Evolutionary conservation across 768 basidiomycete genomes (phyloP), one percentile per base, ranked within the genome.

Genomic region (Lentinula lateritia): DNA sequence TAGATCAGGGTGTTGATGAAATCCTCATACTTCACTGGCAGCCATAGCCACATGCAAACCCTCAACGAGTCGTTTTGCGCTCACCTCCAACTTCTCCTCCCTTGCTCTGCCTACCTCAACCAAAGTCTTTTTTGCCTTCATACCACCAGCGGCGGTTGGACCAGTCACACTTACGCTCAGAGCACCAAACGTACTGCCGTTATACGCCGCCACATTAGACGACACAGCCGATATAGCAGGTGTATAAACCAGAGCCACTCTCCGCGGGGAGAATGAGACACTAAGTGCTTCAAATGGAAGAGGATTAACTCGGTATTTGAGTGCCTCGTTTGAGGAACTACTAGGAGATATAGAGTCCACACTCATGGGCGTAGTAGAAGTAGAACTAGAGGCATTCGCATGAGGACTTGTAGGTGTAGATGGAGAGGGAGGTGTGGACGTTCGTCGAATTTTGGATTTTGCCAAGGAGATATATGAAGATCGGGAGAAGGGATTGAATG

Each of bases 11-110:
- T 23, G n/a, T 23, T 28, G 28, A 9, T 48, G 6, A 8, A n/a
- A 48, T 15, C 50, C 15, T 54, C 18, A 54, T 18, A 50, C 48
- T 7, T 28, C 18, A 2, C 59, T 48, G n/a, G 48, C 46, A 43
- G 13, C 23, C 68, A 85, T 63, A 78, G 80, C 81, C 7, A 64
- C 69, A 64, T 68, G 74, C 42, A 90, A 70, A 65, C 81, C 79
- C 56, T 64, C 71, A 1, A 83, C 81, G 34, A 90, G 71, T 65
- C 72, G 75, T 67, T 76, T 80, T 35, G 87, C 88, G 0, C 81
- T 70, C 3, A 71, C 67, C 70, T 90, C 88, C 42, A 90, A 69
- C 64, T 72, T 75, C 69, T 89, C 87, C 41, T 84, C 80, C 61
- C 77, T 76, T 10, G 72, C 71, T 55, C 86, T 66, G 8, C 74